phyloP scores from a whole-genome alignment of 805 yeast genomes.

The Metschnikowia shivogae region DNA sequence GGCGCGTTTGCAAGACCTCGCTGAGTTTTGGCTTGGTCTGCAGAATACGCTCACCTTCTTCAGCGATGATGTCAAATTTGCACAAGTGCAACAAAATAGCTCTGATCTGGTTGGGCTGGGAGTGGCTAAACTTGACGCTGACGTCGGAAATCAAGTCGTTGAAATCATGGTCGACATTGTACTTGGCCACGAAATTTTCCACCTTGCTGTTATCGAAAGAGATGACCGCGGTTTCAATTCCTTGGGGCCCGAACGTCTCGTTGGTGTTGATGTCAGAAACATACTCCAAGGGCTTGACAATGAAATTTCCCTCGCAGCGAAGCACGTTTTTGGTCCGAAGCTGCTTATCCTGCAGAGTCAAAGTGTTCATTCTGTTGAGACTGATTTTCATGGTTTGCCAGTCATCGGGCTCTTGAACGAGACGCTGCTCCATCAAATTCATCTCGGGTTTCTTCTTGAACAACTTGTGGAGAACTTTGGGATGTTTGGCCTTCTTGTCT shows the following conservation, averaged over 20 bases:
- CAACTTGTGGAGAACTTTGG: slow-evolving; percentile 44
- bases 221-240: slow-evolving; percentile 5
- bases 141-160: slow-evolving; percentile 42
- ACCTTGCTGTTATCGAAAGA: slow-evolving; percentile 24
- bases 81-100: slow-evolving; percentile 65
- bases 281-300: slow-evolving; percentile 41
- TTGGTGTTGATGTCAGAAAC: slow-evolving; percentile 40
- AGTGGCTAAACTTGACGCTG: slow-evolving; percentile 33
- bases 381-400: slow-evolving; percentile 27
- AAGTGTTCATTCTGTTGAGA: slow-evolving; percentile 66
- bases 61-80: slow-evolving; percentile 46
- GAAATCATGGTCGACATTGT: slow-evolving; percentile 28
- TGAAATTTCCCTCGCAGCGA: slow-evolving; percentile 33
- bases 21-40: slow-evolving; percentile 39
- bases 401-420: slow-evolving; percentile 30
- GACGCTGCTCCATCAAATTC: slow-evolving; percentile 46
- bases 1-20: slow-evolving; percentile 43
- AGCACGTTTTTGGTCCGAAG: slow-evolving; percentile 59
- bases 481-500: slow-evolving; percentile 38
- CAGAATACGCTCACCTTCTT: slow-evolving; percentile 33
- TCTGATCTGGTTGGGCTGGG: slow-evolving; percentile 51
- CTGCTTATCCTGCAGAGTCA: slow-evolving; percentile 65
- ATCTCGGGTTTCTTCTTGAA: slow-evolving; percentile 26
- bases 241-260: slow-evolving; percentile 28
- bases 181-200: slow-evolving; percentile 31